Evolutionary conservation across 768 basidiomycete species (phyloP).

Genomic region (Cantharellus anzutake): DNA sequence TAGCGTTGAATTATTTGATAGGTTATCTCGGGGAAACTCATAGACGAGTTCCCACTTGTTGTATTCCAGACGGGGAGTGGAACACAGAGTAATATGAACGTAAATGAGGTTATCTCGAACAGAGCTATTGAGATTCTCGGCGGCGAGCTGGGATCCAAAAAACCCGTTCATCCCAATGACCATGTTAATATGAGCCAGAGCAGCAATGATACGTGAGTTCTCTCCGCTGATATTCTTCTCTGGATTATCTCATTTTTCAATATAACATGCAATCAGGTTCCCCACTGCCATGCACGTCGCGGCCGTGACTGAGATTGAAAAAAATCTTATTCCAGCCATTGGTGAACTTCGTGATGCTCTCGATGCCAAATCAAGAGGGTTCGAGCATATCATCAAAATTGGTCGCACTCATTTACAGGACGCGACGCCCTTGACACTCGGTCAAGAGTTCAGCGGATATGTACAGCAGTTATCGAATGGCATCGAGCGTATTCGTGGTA

Average conservation of each 20-base stretch:
- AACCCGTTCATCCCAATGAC: constrained; percentile 96
- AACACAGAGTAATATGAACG: constrained; percentile 99
- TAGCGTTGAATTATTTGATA: constrained; percentile 15
- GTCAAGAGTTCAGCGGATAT: constrained; percentile 98
- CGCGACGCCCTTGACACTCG: constrained; percentile 91
- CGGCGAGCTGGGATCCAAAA: constrained; percentile 88
- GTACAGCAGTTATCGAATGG: constrained; percentile 87
- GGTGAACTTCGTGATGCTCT: constrained; percentile 58
- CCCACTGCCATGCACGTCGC: constrained; percentile 99
- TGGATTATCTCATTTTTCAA: neutral
- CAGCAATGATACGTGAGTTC: constrained; percentile 85
- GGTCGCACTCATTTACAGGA: constrained; percentile 97
- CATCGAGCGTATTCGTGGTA: constrained; percentile 63
- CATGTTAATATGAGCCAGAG: constrained; percentile 99
- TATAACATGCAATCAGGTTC: constrained; percentile 35
- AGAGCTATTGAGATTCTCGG: constrained; percentile 94
- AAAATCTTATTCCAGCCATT: constrained; percentile 68
- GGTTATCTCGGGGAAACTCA: constrained; percentile 91
- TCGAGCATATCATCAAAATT: constrained; percentile 92
- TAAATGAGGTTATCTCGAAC: constrained; percentile 94
- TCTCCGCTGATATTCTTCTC: neutral
- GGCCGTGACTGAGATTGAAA: constrained; percentile 72
- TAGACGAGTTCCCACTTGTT: constrained; percentile 92
- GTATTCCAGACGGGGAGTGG: constrained; percentile 99
- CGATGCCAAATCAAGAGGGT: constrained; percentile 60